These are phyloP conservation scores for Zelopaecilomyces penicillatus DNA, from an alignment of 2,329 filamentous ascomycete species.

Conservation along the genomic window DNA sequence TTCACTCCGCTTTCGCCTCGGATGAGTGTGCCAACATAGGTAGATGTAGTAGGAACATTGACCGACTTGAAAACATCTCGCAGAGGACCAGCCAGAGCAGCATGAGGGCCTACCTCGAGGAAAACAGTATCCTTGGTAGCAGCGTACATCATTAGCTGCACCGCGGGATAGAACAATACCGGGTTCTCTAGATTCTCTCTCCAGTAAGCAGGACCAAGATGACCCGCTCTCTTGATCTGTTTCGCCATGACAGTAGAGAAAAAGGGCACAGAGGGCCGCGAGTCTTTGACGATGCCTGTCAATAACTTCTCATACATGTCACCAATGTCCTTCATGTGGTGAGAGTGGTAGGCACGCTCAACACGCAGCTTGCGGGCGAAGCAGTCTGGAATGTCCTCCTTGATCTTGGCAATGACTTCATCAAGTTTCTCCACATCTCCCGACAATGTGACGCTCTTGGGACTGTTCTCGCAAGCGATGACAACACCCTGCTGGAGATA, in stretches of 20 bases:
- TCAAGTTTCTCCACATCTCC: constrained; percentile 17
- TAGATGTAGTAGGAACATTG: constrained; percentile 1
- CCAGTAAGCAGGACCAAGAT: constrained; percentile 9
- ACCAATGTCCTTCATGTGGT: constrained; percentile 8
- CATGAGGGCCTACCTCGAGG: constrained; percentile 19
- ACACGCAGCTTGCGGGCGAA: constrained; percentile 35
- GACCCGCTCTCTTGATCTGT: not conserved
- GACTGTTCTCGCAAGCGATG: constrained; percentile 33
- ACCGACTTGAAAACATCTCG: constrained; percentile 13
- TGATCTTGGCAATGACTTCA: constrained; percentile 14
- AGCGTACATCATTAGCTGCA: constrained; percentile 8
- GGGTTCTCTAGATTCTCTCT: constrained; percentile 8
- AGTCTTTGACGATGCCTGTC: not conserved
- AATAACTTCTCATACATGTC: not conserved
- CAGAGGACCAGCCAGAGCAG: constrained; percentile 17
- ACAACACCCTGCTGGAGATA: constrained; percentile 10
- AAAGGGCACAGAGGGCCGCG: not conserved
- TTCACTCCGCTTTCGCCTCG: constrained; percentile 8
- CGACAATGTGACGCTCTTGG: constrained; percentile 31
- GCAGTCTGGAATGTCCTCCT: constrained; percentile 24
- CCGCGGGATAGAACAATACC: constrained; percentile 8
- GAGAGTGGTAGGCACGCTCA: constrained; percentile 39
- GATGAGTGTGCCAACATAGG: constrained; percentile 13
- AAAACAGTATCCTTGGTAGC: constrained; percentile 4
- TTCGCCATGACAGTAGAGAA: constrained; percentile 5